Conservation (phyloP, 1,139 yeast species). For the Hyphopichia burtonii region DNA sequence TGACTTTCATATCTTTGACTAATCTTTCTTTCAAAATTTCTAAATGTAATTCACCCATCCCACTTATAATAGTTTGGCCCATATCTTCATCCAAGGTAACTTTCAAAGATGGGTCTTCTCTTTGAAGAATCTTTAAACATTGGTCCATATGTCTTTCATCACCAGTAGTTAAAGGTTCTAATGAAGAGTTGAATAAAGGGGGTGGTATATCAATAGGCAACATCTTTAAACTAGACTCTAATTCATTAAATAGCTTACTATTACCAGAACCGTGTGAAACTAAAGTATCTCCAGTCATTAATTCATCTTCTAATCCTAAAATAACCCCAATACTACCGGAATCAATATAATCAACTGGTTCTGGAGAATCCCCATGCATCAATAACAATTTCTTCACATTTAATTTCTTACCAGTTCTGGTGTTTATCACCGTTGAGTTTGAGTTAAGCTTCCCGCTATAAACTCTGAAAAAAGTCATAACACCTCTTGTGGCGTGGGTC, state of each 20-base stretch:
- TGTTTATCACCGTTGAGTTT: constrained; percentile 62
- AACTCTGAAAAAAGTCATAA: constrained; percentile 82
- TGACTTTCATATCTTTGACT: constrained; percentile 76
- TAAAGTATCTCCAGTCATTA: constrained; percentile 89
- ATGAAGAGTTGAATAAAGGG: constrained; percentile 83
- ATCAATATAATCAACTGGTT: constrained; percentile 59
- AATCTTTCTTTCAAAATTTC: constrained; percentile 84
- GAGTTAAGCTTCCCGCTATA: constrained; percentile 75
- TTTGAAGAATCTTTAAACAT: constrained; percentile 60
- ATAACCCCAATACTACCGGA: constrained; percentile 93
- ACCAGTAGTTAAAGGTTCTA: constrained; percentile 82
- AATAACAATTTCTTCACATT: constrained; percentile 66
- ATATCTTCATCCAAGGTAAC: constrained; percentile 67
- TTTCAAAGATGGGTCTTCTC: constrained; percentile 61
- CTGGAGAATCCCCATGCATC: constrained; percentile 88
- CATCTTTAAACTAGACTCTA: constrained; percentile 53
- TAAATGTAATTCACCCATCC: constrained; percentile 94
- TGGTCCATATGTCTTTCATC: constrained; percentile 70
- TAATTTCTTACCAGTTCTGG: constrained; percentile 67
- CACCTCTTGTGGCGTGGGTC: constrained; percentile 80
- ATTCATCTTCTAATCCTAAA: constrained; percentile 64
- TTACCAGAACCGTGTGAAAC: constrained; percentile 50
- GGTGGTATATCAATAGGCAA: constrained; percentile 86
- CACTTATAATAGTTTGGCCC: constrained; percentile 84
- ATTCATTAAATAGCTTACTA: constrained; percentile 46